phyloP scores from a whole-genome alignment of 2,329 filamentous ascomycete genomes.

The Aspergillus sp. region DNA sequence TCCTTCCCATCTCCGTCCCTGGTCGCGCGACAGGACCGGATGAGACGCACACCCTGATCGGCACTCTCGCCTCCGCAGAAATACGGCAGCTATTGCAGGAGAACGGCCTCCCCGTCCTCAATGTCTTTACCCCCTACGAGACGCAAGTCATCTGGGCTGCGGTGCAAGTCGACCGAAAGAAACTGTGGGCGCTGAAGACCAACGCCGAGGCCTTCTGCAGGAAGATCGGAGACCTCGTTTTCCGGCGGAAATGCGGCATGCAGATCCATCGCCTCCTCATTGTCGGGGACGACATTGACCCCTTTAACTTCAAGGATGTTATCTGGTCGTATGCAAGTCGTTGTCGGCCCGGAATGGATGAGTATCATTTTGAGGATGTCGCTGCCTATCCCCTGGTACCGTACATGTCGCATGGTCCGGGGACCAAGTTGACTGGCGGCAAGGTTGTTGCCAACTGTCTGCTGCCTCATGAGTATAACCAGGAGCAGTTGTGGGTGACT shows the following conservation, averaged over 20 bases:
- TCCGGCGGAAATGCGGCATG: conserved; percentile 47
- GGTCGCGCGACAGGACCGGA: not conserved
- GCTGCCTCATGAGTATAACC: conserved; percentile 49
- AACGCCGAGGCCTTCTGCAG: conserved; percentile 46
- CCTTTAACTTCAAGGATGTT: conserved; percentile 51
- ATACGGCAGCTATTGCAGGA: conserved; percentile 44
- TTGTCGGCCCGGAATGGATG: conserved; percentile 51
- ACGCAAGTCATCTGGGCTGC: conserved; percentile 55
- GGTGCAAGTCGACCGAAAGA: conserved; percentile 61
- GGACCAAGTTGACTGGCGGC: conserved; percentile 39
- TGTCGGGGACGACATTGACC: conserved; percentile 56
- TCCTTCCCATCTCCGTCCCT: conserved; percentile 46
- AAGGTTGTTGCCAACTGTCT: conserved; percentile 55
- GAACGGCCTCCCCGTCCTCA: conserved; percentile 48
- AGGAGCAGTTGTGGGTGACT: conserved; percentile 35
- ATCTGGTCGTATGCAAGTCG: conserved; percentile 56
- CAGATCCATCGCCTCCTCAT: conserved; percentile 52
- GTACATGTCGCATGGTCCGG: conserved; percentile 52
- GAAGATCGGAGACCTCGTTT: conserved; percentile 49
- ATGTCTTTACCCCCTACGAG: conserved; percentile 52
- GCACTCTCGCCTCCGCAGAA: conserved; percentile 50
- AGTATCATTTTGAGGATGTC: conserved; percentile 52
- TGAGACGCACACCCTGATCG: conserved; percentile 44
- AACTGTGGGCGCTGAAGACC: conserved; percentile 61
- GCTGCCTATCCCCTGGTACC: conserved; percentile 51